A percentile compares a stretch with the other conserved stretches of the same genome.
Conservation (phyloP, 805 yeast genomes). For the Lipomyces spencermartinsiae region DNA sequence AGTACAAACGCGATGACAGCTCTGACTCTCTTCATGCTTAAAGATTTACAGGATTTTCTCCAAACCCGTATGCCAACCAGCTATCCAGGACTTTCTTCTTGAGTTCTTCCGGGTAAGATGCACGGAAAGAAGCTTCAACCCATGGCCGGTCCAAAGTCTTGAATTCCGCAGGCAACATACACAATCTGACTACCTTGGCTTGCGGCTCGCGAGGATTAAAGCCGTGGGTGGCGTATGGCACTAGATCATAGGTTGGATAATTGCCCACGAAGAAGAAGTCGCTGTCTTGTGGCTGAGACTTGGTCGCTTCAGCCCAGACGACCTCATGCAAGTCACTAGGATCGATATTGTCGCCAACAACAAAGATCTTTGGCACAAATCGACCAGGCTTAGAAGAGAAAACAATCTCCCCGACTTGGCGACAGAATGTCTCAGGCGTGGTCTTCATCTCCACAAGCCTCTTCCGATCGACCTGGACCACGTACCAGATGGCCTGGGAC, state of each 20-base stretch:
- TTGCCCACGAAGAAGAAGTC: conserved; percentile 1
- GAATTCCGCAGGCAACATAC: conserved; percentile 1
- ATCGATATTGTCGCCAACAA: conserved; percentile 2
- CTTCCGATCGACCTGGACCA: conserved; percentile 3
- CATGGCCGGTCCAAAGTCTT: conserved; percentile 1
- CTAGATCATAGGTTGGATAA: not conserved
- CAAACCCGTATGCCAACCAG: not conserved
- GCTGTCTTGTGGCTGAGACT: not conserved
- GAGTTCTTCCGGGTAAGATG: conserved; percentile 2
- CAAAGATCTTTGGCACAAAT: conserved; percentile 2
- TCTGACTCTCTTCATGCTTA: not conserved
- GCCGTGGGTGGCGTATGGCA: conserved; percentile 4
- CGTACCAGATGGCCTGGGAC: conserved; percentile 1
- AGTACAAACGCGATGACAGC: not conserved
- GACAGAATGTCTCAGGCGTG: not conserved
- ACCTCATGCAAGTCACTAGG: not conserved
- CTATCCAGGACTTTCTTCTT: not conserved
- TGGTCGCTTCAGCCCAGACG: conserved; percentile 1
- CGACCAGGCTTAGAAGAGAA: conserved; percentile 1
- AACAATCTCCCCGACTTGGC: not conserved
- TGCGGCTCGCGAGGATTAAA: not conserved
- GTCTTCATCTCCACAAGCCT: conserved; percentile 1
- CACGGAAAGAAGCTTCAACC: conserved; percentile 1
- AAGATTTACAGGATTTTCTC: not conserved
- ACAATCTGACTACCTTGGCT: not conserved